Evolutionary conservation across 345 rosid species (phyloP).

Genomic region (Excoecaria agallocha): DNA sequence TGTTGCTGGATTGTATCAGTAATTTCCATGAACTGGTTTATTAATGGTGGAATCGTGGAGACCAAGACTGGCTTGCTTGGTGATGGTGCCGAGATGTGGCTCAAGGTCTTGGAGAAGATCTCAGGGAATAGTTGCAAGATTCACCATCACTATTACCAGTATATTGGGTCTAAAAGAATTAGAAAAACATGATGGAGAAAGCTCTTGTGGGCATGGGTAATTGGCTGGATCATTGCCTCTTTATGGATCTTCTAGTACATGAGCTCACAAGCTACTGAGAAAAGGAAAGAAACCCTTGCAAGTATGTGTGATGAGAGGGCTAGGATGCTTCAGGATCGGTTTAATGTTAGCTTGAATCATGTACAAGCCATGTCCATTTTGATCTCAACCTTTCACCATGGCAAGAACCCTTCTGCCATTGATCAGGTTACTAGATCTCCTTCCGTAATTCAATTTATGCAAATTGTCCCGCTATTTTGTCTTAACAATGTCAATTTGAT

Average conservation of each 20-base stretch:
- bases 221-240: slow-evolving; percentile 49
- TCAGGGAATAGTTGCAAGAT: slow-evolving; percentile 43
- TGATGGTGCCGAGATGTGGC: slow-evolving; percentile 59
- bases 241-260: slow-evolving; percentile 55
- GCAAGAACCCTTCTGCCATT: slow-evolving; percentile 82
- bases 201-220: slow-evolving; percentile 56
- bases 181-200: slow-evolving; percentile 61
- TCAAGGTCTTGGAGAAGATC: slow-evolving; percentile 58
- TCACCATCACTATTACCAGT: slow-evolving; percentile 54
- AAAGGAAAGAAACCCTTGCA: slow-evolving; percentile 68
- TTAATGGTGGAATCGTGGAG: slow-evolving; percentile 54
- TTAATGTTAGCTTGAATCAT: slow-evolving; percentile 98
- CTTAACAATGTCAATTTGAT: slow-evolving; percentile 13
- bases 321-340: slow-evolving; percentile 96
- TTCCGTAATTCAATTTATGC: slow-evolving; percentile 9
- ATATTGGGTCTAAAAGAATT: slow-evolving; percentile 54
- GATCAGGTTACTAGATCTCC: slow-evolving; percentile 68
- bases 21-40: slow-evolving; percentile 57
- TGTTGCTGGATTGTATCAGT: slow-evolving; percentile 71
- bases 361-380: slow-evolving; percentile 93
- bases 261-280: slow-evolving; percentile 72
- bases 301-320: slow-evolving; percentile 98
- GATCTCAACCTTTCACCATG: slow-evolving; percentile 94
- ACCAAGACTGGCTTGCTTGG: slow-evolving; percentile 44
- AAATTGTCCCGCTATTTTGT: slow-evolving; percentile 7